A percentile compares a stretch with the other conserved stretches of the same genome.
Evolutionary conservation across 352 stramenopile genomes (phyloP).

Genomic region (Globisporangium cederbergense): DNA sequence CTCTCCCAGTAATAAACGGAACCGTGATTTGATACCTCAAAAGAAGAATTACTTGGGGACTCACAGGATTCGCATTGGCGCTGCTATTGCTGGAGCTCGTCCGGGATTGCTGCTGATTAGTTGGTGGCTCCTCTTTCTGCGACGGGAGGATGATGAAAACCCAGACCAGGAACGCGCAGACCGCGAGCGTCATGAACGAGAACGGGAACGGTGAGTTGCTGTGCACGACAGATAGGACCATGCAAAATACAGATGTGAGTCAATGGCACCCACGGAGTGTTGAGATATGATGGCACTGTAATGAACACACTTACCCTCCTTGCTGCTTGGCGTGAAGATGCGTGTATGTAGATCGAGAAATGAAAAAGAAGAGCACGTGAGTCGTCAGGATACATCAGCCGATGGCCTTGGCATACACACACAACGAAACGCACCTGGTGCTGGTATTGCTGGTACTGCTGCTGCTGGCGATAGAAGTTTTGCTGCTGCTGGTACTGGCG

Average conservation of each 20-base stretch:
- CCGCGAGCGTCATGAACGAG: conserved; percentile 32
- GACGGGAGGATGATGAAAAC: conserved; percentile 41
- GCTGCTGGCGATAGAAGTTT: conserved; percentile 45
- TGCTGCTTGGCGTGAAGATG: not conserved
- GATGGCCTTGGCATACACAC: not conserved
- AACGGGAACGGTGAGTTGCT: conserved; percentile 47
- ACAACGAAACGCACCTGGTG: conserved; percentile 21
- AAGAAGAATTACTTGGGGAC: not conserved
- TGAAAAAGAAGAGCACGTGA: not conserved
- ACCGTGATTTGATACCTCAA: too few species aligned
- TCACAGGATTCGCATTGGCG: not conserved
- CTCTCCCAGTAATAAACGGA: too few species aligned
- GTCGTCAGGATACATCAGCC: not conserved
- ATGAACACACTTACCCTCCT: not conserved
- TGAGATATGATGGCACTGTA: too few species aligned
- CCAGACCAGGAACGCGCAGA: conserved; percentile 38
- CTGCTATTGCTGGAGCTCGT: conserved; percentile 5
- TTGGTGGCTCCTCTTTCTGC: conserved; percentile 10
- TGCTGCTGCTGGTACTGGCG: conserved; percentile 40
- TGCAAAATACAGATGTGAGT: not conserved
- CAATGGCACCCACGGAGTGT: too few species aligned
- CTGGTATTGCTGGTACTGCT: conserved; percentile 40
- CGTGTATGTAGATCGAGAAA: not conserved
- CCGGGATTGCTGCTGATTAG: not conserved
- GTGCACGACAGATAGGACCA: not conserved